phyloP scores from a whole-genome alignment of 768 basidiomycete species.

The Podaxis sp. region DNA sequence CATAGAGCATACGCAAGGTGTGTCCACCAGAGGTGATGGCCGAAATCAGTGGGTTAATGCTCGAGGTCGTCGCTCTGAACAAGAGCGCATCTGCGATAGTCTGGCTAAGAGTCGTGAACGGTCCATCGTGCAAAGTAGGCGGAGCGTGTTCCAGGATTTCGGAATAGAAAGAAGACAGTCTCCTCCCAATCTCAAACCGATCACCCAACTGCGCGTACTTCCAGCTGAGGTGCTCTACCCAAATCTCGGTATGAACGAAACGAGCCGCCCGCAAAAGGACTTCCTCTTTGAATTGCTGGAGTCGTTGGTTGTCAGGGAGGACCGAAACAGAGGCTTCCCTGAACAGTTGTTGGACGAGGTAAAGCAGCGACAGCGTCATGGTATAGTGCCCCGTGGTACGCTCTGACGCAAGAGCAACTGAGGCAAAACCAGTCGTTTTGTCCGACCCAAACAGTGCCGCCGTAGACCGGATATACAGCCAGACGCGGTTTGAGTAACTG shows the following conservation, averaged over 20 bases:
- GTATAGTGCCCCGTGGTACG: constrained; percentile 74
- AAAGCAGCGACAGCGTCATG: constrained; percentile 77
- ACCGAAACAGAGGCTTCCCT: constrained; percentile 67
- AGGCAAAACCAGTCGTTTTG: constrained; percentile 52
- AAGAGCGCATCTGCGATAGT: constrained; percentile 71
- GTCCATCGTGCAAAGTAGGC: constrained; percentile 49
- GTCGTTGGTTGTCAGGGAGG: constrained; percentile 54
- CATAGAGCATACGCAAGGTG: constrained; percentile 58
- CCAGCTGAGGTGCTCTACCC: constrained; percentile 86
- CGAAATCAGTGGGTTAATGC: constrained; percentile 78
- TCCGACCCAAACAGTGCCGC: constrained; percentile 73
- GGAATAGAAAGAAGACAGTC: constrained; percentile 65
- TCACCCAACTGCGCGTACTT: constrained; percentile 81
- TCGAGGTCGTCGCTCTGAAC: constrained; percentile 72
- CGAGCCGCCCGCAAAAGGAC: constrained; percentile 75
- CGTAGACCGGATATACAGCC: constrained; percentile 85
- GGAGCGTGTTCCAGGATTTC: constrained; percentile 66
- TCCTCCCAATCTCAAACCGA: constrained; percentile 78
- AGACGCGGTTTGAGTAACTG: constrained; percentile 77
- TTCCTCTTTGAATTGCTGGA: constrained; percentile 78
- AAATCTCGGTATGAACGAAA: constrained; percentile 85
- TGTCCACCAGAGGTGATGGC: constrained; percentile 63
- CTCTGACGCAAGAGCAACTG: constrained; percentile 68
- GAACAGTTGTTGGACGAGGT: constrained; percentile 75
- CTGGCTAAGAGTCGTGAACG: constrained; percentile 61